A percentile compares a stretch with the other conserved stretches of the same genome.
These are phyloP conservation scores for Amanita rubescens DNA, from an alignment of 768 basidiomycete species.

Conservation along the genomic window DNA sequence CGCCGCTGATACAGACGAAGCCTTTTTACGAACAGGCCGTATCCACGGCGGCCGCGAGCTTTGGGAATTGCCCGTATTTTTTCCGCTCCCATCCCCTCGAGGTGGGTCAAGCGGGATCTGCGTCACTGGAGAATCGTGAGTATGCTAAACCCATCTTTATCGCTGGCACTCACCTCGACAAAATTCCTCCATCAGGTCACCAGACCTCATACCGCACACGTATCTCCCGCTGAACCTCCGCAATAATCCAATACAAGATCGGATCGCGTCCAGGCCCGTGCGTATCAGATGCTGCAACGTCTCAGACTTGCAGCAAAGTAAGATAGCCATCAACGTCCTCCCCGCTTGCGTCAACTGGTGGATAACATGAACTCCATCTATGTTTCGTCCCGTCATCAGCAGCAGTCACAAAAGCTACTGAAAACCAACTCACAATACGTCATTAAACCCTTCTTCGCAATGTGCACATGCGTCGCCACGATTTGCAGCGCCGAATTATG, in stretches of 20 bases:
- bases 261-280: slow-evolving; percentile 75
- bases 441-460: slow-evolving; percentile 86
- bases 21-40: slow-evolving; percentile 79
- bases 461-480: slow-evolving; percentile 73
- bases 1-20: slow-evolving; percentile 29
- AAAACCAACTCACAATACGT: slow-evolving; percentile 71
- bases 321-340: slow-evolving; percentile 79
- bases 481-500: slow-evolving; percentile 77
- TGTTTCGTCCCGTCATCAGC: background rate
- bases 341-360: slow-evolving; percentile 94
- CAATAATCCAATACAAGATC: slow-evolving; percentile 84
- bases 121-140: slow-evolving; percentile 45
- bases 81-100: slow-evolving; percentile 44
- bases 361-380: slow-evolving; percentile 92
- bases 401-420: slow-evolving; percentile 9
- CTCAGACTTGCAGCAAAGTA: slow-evolving; percentile 84
- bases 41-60: slow-evolving; percentile 73
- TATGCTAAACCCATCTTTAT: background rate
- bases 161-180: slow-evolving; percentile 57
- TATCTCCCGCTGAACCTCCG: slow-evolving; percentile 87
- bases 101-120: slow-evolving; percentile 79
- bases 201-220: slow-evolving; percentile 84
- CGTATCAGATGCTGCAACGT: slow-evolving; percentile 68
- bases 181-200: slow-evolving; percentile 93
- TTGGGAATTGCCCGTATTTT: slow-evolving; percentile 21